phyloP scores from a whole-genome alignment of 2,329 filamentous ascomycete species.

The Aureobasidium musti region DNA sequence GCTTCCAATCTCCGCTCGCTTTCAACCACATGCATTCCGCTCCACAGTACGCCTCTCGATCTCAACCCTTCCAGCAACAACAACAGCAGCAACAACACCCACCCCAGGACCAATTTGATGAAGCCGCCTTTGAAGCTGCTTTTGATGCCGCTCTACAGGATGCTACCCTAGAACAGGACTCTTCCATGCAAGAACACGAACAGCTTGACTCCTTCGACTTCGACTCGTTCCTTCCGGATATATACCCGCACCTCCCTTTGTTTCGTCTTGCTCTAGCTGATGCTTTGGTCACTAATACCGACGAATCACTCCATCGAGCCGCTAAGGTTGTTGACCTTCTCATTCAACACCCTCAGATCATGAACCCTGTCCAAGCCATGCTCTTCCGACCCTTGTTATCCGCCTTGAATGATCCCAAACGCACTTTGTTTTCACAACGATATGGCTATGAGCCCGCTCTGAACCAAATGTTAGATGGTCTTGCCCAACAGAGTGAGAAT shows the following conservation, averaged over 20 bases:
- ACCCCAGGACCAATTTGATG: constrained; percentile 50
- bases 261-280: constrained; percentile 29
- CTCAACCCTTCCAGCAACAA: constrained; percentile 35
- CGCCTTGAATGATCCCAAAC: constrained; percentile 20
- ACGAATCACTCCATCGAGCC: constrained; percentile 30
- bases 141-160: constrained; percentile 54
- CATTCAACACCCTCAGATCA: constrained; percentile 20
- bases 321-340: constrained; percentile 27
- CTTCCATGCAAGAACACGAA: constrained; percentile 27
- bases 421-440: constrained; percentile 14
- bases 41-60: constrained; percentile 8
- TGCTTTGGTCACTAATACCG: constrained; percentile 27
- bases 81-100: not conserved
- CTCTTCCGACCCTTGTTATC: constrained; percentile 30
- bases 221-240: constrained; percentile 21
- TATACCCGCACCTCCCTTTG: constrained; percentile 31
- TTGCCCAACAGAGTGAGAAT: not conserved
- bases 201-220: constrained; percentile 27
- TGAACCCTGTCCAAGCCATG: constrained; percentile 27
- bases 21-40: not conserved
- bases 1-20: not conserved
- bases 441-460: constrained; percentile 4
- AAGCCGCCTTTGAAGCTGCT: constrained; percentile 58
- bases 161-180: constrained; percentile 32
- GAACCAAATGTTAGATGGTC: not conserved